These are phyloP conservation scores for Phyllosticta citriasiana DNA, from an alignment of 2,329 filamentous ascomycete species.

Conservation along the genomic window DNA sequence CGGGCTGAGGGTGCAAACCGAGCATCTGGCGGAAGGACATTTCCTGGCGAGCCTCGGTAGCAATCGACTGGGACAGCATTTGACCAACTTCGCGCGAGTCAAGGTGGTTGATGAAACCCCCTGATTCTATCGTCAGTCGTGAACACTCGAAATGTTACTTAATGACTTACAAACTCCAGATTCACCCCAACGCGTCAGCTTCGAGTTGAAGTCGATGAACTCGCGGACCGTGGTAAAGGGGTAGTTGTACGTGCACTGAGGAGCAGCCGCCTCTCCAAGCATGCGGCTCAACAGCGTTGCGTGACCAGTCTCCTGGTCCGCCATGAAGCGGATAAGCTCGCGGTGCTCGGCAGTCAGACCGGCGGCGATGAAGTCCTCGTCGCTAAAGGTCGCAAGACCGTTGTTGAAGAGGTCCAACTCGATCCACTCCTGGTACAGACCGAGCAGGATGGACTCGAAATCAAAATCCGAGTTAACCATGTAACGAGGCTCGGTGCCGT, in stretches of 20 bases:
- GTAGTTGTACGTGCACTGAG: constrained; percentile 74
- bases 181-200: constrained; percentile 74
- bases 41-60: constrained; percentile 72
- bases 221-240: constrained; percentile 65
- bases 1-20: constrained; percentile 70
- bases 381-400: constrained; percentile 59
- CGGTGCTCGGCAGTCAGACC: constrained; percentile 62
- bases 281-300: constrained; percentile 70
- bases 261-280: constrained; percentile 59
- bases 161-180: constrained; percentile 52
- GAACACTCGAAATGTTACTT: background rate
- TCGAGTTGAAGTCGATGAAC: constrained; percentile 76
- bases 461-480: constrained; percentile 74
- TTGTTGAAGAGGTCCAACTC: constrained; percentile 76
- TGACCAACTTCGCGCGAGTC: constrained; percentile 65
- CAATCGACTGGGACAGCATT: constrained; percentile 65
- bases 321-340: constrained; percentile 66
- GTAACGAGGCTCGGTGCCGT: constrained; percentile 67
- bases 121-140: background rate
- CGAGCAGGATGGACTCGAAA: constrained; percentile 65
- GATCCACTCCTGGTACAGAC: constrained; percentile 74
- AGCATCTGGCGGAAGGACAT: constrained; percentile 76
- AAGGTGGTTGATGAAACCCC: constrained; percentile 66
- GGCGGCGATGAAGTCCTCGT: constrained; percentile 56
- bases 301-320: constrained; percentile 66